Evolutionary conservation across 2,329 filamentous ascomycete genomes (phyloP), one percentile per base, ranked within the genome.

Genomic region (Fusarium fujikuroi): DNA sequence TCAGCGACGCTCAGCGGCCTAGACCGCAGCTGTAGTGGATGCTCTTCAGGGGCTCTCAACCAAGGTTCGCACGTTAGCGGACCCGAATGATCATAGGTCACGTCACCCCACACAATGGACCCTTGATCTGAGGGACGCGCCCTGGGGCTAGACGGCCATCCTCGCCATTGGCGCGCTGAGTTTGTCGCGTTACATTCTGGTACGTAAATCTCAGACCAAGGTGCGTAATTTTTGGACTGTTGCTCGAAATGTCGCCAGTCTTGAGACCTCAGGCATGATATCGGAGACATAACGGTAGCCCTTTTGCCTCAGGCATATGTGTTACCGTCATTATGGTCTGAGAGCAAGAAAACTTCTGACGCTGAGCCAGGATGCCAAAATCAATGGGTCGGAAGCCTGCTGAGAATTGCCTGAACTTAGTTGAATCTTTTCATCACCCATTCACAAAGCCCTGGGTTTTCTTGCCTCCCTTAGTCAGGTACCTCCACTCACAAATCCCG

Each of bases 281-380:
- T 50, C 23, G 34, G 44, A 32, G 57, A 36, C 47, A 70, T 66
- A 73, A 70, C 23, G 34, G 39, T 44, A 62, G 60, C 42, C 37
- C 28, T 7, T 37, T 44, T 78, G 80, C 80, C 80, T 82, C 59
- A 81, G 80, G 80, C 80, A 78, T 5, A 32, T 34, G 28, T 53
- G 10, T 44, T n/a, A 30, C 67, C 56, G 46, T 73, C 74, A 73
- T 70, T 63, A 52, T 76, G 70, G 70, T 37, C 63, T 66, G 61
- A 76, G 28, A 32, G 10, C 11, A 50, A 49, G 28, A 49, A 50
- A 32, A 50, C 46, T 32, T 23, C 28, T 3, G 21, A 12, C 30
- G 21, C 3, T 50, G 10, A 50, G 15, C 21, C 10, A 14, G 15
- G 21, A 2, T 50, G 28, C 2, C 21, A 50, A 32, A 50, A 32